These are phyloP conservation scores for Termitomyces sp. DNA, from an alignment of 768 basidiomycete species.

Conservation along the genomic window DNA sequence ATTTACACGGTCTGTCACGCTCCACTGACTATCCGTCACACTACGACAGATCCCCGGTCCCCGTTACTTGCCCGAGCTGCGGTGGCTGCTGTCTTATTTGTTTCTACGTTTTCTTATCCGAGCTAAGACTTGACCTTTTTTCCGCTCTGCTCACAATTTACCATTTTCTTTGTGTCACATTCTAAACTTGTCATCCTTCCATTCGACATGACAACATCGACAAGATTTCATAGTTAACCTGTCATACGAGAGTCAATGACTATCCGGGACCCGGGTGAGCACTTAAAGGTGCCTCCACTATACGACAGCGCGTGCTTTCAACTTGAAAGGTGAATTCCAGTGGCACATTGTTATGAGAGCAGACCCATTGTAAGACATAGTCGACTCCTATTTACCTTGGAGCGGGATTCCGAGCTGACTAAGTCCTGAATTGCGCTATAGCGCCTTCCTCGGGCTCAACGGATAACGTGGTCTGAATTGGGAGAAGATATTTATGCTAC, in stretches of 20 bases:
- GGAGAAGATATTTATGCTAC: neutral
- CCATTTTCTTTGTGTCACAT: neutral
- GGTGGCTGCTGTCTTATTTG: neutral
- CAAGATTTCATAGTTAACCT: neutral
- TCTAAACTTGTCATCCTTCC: neutral
- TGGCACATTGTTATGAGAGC: neutral
- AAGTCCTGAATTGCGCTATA: neutral
- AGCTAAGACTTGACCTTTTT: neutral
- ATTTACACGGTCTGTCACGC: constrained; percentile 15
- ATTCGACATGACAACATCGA: neutral
- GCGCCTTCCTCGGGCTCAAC: neutral
- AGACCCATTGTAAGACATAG: neutral
- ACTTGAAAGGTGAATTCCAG: neutral
- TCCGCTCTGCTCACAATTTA: neutral
- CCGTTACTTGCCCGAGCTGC: neutral
- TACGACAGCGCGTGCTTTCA: neutral
- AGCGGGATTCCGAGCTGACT: neutral
- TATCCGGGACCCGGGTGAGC: neutral
- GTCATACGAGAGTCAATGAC: neutral
- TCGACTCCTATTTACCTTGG: neutral
- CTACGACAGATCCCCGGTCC: neutral
- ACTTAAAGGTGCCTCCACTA: neutral
- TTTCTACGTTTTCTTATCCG: neutral
- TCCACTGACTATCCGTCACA: constrained; percentile 8
- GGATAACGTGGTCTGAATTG: neutral